Evolutionary conservation across 2,329 filamentous ascomycete species (phyloP).

Genomic region (Coniochaeta sp.): DNA sequence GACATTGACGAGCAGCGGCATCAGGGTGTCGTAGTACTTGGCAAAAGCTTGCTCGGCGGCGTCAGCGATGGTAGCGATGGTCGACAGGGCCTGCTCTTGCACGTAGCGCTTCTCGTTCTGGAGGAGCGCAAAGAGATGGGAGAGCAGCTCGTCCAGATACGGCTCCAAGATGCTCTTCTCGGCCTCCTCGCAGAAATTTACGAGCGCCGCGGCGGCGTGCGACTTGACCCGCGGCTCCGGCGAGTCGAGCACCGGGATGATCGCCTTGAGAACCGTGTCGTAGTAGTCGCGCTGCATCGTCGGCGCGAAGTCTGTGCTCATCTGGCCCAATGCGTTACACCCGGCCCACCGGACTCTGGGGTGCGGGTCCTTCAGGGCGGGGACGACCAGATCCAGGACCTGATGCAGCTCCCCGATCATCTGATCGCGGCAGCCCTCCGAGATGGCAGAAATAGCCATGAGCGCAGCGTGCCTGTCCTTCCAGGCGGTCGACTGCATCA

Average conservation of each 20-base stretch:
- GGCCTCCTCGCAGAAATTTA: constrained; percentile 98
- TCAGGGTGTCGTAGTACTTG: constrained; percentile 91
- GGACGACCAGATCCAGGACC: constrained; percentile 89
- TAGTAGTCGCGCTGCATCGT: constrained; percentile 98
- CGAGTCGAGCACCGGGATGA: constrained; percentile 86
- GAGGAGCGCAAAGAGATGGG: constrained; percentile 77
- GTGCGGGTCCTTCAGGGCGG: constrained; percentile 81
- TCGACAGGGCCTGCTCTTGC: constrained; percentile 94
- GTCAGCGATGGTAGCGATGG: constrained; percentile 97
- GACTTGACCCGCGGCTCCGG: constrained; percentile 91
- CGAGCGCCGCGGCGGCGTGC: constrained; percentile 91
- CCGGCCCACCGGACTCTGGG: constrained; percentile 94
- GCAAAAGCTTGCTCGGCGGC: constrained; percentile 91
- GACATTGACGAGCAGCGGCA: constrained; percentile 90
- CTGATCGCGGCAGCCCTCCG: constrained; percentile 89
- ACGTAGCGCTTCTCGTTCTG: constrained; percentile 93
- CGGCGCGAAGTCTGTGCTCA: constrained; percentile 98
- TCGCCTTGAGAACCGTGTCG: constrained; percentile 75
- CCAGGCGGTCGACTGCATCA: constrained; percentile 96
- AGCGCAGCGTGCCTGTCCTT: constrained; percentile 91
- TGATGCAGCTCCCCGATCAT: constrained; percentile 95
- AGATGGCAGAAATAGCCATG: constrained; percentile 98
- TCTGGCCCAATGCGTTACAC: constrained; percentile 97
- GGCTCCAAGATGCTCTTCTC: constrained; percentile 88
- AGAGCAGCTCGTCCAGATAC: constrained; percentile 82